These are phyloP conservation scores for Podila epigama DNA, from an alignment of 192 early-diverging fungal species.

Conservation along the genomic window DNA sequence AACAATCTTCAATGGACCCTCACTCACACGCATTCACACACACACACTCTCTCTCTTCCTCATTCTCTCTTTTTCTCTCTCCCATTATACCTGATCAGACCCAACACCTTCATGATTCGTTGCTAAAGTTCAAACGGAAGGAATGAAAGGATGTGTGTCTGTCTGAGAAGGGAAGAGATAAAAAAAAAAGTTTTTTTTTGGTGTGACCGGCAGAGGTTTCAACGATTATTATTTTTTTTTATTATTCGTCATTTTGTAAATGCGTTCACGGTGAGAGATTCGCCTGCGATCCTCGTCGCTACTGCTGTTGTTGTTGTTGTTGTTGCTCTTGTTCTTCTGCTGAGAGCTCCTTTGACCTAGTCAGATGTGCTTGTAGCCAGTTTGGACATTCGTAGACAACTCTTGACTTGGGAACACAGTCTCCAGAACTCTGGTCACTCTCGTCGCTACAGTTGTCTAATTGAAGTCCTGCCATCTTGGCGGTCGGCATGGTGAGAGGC, in stretches of 20 bases:
- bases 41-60: background rate
- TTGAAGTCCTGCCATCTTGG: background rate
- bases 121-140: too few relatives aligned
- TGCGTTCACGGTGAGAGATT: too few relatives aligned
- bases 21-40: background rate
- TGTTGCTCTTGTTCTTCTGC: background rate
- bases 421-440: background rate
- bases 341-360: background rate
- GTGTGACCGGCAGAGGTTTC: background rate
- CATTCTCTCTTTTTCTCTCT: background rate
- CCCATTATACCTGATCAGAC: conserved; percentile 32
- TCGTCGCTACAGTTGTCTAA: background rate
- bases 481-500: conserved; percentile 5
- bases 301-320: background rate
- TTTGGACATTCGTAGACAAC: background rate
- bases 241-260: too few relatives aligned
- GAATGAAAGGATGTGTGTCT: too few relatives aligned
- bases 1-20: background rate
- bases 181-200: conserved; percentile 1
- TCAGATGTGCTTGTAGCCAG: background rate
- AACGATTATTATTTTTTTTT: too few relatives aligned
- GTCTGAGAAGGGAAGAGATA: too few relatives aligned
- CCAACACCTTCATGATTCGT: conserved; percentile 25
- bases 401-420: background rate
- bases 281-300: too few relatives aligned